Percentiles rank a stretch among this genome's conserved stretches.
Evolutionary conservation across 2,329 filamentous ascomycete genomes (phyloP).

Genomic region (Xylaria multiplex): DNA sequence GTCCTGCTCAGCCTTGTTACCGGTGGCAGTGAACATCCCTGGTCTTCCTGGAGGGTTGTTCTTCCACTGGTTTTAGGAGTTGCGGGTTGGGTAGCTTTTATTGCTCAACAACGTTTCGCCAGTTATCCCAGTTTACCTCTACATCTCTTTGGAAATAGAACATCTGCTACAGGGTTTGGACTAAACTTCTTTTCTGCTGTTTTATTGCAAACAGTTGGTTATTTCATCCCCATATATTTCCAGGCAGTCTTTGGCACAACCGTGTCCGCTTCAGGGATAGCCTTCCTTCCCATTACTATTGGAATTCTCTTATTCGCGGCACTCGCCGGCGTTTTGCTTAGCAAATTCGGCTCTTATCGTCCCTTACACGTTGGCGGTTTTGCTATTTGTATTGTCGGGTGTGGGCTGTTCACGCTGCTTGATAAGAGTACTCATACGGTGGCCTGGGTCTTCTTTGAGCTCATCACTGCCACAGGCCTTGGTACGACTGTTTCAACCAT

Average conservation of each 20-base stretch:
- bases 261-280: neutral
- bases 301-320: neutral
- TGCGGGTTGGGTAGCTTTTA: conserved; percentile 24
- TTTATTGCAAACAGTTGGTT: neutral
- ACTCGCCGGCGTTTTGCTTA: conserved; percentile 48
- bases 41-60: conserved; percentile 35
- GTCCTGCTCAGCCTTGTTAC: conserved; percentile 52
- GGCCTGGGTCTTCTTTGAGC: conserved; percentile 47
- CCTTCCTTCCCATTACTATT: neutral
- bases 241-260: neutral
- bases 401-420: conserved; percentile 47
- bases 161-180: neutral
- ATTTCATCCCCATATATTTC: neutral
- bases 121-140: neutral
- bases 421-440: conserved; percentile 41
- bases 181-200: too few species aligned
- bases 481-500: conserved; percentile 42
- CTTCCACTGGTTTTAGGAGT: conserved; percentile 32
- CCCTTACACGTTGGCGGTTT: conserved; percentile 47
- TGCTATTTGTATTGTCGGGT: conserved; percentile 42
- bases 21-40: conserved; percentile 32
- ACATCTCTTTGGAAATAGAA: conserved; percentile 26
- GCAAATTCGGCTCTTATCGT: conserved; percentile 49
- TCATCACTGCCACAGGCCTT: conserved; percentile 43
- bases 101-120: conserved; percentile 13